Conservation (phyloP, 225 moss, liverwort and hornwort species). For the Pseudoscleropodium purum region DNA sequence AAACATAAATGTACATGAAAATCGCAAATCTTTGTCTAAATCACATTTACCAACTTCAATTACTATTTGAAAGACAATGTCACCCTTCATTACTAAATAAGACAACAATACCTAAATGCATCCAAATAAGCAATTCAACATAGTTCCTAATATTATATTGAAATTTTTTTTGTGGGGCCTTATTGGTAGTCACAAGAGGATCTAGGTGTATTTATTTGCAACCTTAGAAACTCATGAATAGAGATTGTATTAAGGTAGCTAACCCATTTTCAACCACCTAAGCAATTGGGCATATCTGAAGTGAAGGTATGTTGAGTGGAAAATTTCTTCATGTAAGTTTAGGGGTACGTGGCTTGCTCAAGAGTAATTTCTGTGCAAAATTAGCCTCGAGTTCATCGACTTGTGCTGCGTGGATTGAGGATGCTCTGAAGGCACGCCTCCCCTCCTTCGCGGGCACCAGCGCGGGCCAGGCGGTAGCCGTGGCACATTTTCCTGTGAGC, state of each 20-base stretch:
- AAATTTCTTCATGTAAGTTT: too few species aligned
- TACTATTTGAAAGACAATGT: neutral
- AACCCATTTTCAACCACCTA: too few species aligned
- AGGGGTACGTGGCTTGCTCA: too few species aligned
- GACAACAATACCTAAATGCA: neutral
- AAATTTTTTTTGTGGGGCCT: neutral
- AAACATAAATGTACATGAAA: neutral
- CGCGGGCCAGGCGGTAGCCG: neutral
- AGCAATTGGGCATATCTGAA: too few species aligned
- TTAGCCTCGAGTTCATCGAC: neutral
- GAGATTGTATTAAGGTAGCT: neutral
- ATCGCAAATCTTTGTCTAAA: accelerated
- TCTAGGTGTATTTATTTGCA: neutral
- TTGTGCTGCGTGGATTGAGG: neutral
- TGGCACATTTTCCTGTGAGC: neutral
- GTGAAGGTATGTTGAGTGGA: too few species aligned
- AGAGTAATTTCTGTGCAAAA: neutral
- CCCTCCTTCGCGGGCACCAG: too few species aligned
- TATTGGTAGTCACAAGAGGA: neutral
- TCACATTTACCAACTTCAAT: neutral
- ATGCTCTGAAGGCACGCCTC: neutral
- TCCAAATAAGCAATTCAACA: neutral
- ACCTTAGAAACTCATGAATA: neutral
- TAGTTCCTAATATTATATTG: neutral
- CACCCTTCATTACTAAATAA: accelerated